A percentile compares a stretch with the other conserved stretches of the same genome.
Evolutionary conservation across 768 basidiomycete species (phyloP).

Genomic region (Coprinopsis cinerea): DNA sequence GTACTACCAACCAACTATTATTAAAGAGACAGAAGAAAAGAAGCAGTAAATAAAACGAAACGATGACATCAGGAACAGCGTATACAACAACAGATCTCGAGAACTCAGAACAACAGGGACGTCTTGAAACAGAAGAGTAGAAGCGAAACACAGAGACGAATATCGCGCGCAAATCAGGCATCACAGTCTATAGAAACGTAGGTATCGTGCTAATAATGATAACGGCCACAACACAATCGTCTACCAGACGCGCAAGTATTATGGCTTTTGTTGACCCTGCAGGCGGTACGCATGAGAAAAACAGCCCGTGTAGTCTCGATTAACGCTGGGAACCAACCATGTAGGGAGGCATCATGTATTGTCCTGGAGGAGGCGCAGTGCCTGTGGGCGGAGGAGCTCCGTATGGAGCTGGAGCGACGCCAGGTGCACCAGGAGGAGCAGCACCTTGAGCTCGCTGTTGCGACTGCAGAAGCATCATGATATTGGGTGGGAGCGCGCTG

Average conservation of each 20-base stretch:
- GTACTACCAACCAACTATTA: no score
- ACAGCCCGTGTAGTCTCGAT: background rate
- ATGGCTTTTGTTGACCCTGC: background rate
- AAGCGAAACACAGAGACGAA: background rate
- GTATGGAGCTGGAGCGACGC: slow-evolving; percentile 33
- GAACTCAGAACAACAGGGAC: no score
- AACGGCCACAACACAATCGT: background rate
- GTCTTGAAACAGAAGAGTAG: background rate
- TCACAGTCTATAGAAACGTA: background rate
- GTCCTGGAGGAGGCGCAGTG: slow-evolving; percentile 35
- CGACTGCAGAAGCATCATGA: slow-evolving; percentile 58
- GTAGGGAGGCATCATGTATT: slow-evolving; percentile 58
- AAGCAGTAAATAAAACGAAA: no score
- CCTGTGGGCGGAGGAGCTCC: slow-evolving; percentile 31
- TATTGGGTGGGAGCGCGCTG: slow-evolving; percentile 55
- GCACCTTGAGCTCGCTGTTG: slow-evolving; percentile 45
- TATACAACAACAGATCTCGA: no score
- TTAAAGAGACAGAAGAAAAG: no score
- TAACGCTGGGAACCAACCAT: slow-evolving; percentile 26
- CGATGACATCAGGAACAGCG: no score
- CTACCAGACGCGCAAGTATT: background rate
- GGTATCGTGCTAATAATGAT: background rate
- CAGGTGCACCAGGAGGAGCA: slow-evolving; percentile 39
- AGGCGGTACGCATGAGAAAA: background rate
- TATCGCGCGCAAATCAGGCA: background rate